Conservation (phyloP, 805 yeast genomes). For the Yarrowia sp. region DNA sequence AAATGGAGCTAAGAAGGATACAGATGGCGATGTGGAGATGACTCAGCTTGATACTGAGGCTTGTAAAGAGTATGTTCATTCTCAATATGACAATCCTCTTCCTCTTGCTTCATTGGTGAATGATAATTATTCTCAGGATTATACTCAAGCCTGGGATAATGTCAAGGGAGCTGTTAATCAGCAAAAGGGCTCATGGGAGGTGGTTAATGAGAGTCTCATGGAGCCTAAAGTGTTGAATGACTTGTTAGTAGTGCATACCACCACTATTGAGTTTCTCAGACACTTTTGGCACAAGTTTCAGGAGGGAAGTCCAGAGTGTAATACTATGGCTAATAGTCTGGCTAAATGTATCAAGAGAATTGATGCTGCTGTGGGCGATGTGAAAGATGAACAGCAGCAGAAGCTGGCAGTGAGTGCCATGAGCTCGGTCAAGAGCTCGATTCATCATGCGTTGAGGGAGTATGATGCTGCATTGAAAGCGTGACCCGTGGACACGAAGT, state of each 20-base stretch:
- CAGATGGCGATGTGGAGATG: background rate
- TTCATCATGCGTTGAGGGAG: slow-evolving; percentile 47
- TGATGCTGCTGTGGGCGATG: slow-evolving; percentile 37
- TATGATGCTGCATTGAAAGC: slow-evolving; percentile 36
- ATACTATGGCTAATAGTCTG: slow-evolving; percentile 47
- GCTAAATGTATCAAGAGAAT: slow-evolving; percentile 50
- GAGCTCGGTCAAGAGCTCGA: slow-evolving; percentile 47
- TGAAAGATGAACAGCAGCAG: slow-evolving; percentile 30
- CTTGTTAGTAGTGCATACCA: slow-evolving; percentile 50
- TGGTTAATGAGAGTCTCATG: background rate
- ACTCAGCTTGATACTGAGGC: background rate
- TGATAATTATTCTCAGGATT: background rate
- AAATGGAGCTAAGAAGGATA: background rate
- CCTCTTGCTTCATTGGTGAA: background rate
- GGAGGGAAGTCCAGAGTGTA: slow-evolving; percentile 45
- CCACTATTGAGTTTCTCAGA: slow-evolving; percentile 69
- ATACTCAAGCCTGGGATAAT: background rate
- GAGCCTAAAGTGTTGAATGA: slow-evolving; percentile 21
- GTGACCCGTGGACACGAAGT: background rate
- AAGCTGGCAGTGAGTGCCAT: slow-evolving; percentile 35
- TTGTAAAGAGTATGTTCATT: background rate
- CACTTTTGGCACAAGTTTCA: slow-evolving; percentile 58
- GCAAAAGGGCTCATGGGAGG: slow-evolving; percentile 12
- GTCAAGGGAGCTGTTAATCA: background rate
- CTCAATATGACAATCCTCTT: background rate